Conservation (phyloP, 106 monocot genomes). For the Apostasia ramifera region DNA sequence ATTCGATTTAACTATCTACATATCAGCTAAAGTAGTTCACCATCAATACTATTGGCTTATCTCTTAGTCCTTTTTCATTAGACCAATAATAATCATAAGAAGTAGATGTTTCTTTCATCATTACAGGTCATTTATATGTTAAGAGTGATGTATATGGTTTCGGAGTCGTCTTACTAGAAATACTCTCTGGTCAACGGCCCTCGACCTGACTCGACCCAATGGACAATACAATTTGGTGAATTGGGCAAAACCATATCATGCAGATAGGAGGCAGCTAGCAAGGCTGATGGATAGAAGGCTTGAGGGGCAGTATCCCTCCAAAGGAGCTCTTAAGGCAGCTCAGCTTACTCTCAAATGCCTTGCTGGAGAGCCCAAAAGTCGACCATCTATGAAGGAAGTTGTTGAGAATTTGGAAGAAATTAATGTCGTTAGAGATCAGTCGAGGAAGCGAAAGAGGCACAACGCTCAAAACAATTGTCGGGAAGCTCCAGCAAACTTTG, state of each 20-base stretch:
- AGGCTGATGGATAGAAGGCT: slow-evolving; percentile 17
- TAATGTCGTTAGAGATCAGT: slow-evolving; percentile 9
- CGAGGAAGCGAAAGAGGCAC: neutral
- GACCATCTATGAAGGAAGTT: slow-evolving; percentile 30
- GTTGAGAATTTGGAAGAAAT: slow-evolving; percentile 16
- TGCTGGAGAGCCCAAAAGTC: slow-evolving; percentile 11
- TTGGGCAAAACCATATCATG: slow-evolving; percentile 22
- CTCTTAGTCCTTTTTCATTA: neutral
- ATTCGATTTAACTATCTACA: too few species aligned
- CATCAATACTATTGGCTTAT: neutral
- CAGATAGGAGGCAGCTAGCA: slow-evolving; percentile 12
- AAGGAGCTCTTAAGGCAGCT: slow-evolving; percentile 15
- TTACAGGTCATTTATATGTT: slow-evolving; percentile 25
- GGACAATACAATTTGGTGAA: slow-evolving; percentile 22
- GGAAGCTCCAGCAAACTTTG: too few species aligned
- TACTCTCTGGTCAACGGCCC: slow-evolving; percentile 22
- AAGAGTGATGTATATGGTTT: slow-evolving; percentile 31
- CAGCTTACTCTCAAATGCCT: slow-evolving; percentile 22
- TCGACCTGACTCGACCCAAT: slow-evolving; percentile 9
- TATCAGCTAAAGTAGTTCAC: too few species aligned
- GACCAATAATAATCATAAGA: neutral
- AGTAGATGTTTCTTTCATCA: neutral
- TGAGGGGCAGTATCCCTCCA: slow-evolving; percentile 19
- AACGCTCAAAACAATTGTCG: too few species aligned
- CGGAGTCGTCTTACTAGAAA: slow-evolving; percentile 18